Percentiles rank a stretch among this genome's conserved stretches.
Conservation (phyloP, 805 yeast genomes). For the Candida silvatica region DNA sequence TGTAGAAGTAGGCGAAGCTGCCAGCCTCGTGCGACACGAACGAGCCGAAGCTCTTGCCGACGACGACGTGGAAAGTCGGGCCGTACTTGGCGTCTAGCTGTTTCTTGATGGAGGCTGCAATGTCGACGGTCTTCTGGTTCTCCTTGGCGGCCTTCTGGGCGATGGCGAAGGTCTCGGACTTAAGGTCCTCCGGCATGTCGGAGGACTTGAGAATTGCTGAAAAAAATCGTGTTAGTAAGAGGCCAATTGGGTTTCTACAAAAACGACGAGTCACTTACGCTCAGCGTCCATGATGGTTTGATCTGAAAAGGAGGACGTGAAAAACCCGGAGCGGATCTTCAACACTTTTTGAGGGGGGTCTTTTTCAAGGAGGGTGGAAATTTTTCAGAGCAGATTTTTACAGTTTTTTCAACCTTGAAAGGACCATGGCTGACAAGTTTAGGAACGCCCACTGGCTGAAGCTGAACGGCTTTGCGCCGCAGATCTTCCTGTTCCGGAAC, state of each 20-base stretch:
- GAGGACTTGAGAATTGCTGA: neutral
- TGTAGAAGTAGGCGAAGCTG: constrained; percentile 59
- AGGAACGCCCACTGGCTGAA: constrained; percentile 53
- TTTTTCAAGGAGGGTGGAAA: neutral
- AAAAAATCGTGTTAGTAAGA: too few relatives aligned
- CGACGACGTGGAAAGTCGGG: constrained; percentile 74
- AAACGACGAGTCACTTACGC: too few relatives aligned
- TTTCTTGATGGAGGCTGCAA: constrained; percentile 59
- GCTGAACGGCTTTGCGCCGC: constrained; percentile 66
- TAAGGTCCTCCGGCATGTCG: constrained; percentile 39
- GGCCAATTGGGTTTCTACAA: too few relatives aligned
- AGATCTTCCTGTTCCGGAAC: constrained; percentile 76
- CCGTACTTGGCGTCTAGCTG: constrained; percentile 56
- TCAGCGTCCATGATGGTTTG: too few relatives aligned
- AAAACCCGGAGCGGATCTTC: constrained; percentile 1
- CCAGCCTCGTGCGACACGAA: constrained; percentile 74
- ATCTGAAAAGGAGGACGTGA: too few relatives aligned
- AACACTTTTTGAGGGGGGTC: neutral
- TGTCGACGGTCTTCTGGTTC: constrained; percentile 43
- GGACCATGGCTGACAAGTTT: constrained; percentile 30
- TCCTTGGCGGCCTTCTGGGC: constrained; percentile 35
- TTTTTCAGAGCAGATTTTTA: neutral
- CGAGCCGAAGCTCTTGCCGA: constrained; percentile 72
- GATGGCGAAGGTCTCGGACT: constrained; percentile 37
- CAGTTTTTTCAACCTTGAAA: too few relatives aligned